A percentile compares a stretch with the other conserved stretches of the same genome.
These are phyloP conservation scores for Rhodotorula taiwanensis DNA, from an alignment of 768 basidiomycete genomes.

Conservation along the genomic window DNA sequence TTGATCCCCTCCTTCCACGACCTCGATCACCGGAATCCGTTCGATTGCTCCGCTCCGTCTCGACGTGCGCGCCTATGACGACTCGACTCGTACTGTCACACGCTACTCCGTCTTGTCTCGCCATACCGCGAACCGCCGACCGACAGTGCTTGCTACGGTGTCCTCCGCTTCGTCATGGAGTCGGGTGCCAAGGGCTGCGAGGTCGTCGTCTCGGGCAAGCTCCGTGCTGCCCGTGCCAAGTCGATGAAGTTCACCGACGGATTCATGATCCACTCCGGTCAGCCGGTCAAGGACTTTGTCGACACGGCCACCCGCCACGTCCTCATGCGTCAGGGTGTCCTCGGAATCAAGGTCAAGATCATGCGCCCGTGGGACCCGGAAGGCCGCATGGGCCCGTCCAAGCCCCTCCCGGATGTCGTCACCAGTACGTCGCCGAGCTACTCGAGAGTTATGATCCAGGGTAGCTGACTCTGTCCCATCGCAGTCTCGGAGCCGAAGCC, in stretches of 20 bases:
- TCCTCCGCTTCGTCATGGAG: constrained; percentile 99
- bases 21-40: background rate
- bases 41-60: background rate
- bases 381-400: constrained; percentile 77
- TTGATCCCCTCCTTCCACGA: background rate
- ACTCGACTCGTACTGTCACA: background rate
- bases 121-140: too few species aligned
- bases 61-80: background rate
- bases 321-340: constrained; percentile 93
- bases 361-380: constrained; percentile 97
- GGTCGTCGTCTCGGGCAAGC: constrained; percentile 98
- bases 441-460: too few species aligned
- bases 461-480: background rate
- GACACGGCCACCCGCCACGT: constrained; percentile 98
- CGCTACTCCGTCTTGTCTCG: too few species aligned
- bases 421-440: constrained; percentile 52
- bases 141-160: constrained; percentile 91
- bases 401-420: constrained; percentile 92
- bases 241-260: constrained; percentile 99
- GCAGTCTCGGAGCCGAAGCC: constrained; percentile 42
- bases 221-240: constrained; percentile 98
- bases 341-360: constrained; percentile 99
- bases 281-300: constrained; percentile 92
- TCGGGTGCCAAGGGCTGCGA: constrained; percentile 99
- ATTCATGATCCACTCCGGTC: constrained; percentile 68